Evolutionary conservation across 2,329 filamentous ascomycete genomes (phyloP), one percentile per base, ranked within the genome.

Genomic region (Cordyceps fumosorosea): DNA sequence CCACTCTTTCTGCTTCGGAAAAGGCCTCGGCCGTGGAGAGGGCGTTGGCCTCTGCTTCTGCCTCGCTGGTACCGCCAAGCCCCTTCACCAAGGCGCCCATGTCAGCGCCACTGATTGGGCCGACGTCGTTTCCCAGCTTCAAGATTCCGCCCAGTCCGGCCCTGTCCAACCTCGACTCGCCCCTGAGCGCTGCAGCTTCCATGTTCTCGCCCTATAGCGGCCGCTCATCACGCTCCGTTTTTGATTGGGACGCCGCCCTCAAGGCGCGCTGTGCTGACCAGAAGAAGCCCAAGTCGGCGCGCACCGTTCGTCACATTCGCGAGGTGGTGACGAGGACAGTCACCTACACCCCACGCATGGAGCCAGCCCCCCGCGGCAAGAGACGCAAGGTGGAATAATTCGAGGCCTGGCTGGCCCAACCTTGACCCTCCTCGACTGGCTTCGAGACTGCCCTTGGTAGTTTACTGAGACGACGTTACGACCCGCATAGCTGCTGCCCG

Each of bases 311-410:
- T 64, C 83, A 89, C 71, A 91, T 97, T 63, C 82, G 91, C 60
- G 92, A 97, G 74, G 91, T 97, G 5, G 90, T 97, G 59, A 97
- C 93, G n/a, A 84, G 92, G 68, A 97, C 92, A 18, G 90, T 96
- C 64, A 96, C 91, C 47, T 96, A 96, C 76, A 96, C 90, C 73
- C 89, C 86, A 64, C 82, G 88, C 66, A 90, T 98, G 78, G 90
- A 92, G 67, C 90, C 93, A 26, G 91, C 93, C 44, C 93, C 92
- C 8, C 93, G 93, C 75, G 93, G 93, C 66, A 98, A 97, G 83
- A 86, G 92, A 78, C 88, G 93, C 78, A 96, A 91, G 80, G 74
- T 81, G 55, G 80, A 82, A 66, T 79, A 69, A 71, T 62, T n/a
- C 10, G 26, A 51, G 42, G 12, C 42, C 45, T 26, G 18, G 45